Conservation (phyloP, 2,329 filamentous ascomycete species). For the Ophiocordyceps robertsii region DNA sequence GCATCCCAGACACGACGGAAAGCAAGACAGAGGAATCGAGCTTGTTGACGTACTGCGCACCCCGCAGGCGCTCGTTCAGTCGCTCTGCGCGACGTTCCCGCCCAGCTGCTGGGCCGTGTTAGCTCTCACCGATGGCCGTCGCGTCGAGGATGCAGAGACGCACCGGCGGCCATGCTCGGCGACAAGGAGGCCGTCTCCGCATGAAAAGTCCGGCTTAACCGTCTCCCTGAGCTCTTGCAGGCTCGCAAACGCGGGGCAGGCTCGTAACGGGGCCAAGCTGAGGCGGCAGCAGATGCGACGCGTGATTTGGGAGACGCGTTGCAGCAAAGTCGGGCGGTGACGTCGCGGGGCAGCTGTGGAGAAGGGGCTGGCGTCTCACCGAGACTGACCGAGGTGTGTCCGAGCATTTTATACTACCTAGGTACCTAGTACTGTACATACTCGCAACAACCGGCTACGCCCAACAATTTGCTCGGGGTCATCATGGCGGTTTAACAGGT, state of each 20-base stretch:
- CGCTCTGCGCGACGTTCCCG: conserved; percentile 44
- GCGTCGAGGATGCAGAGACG: conserved; percentile 3
- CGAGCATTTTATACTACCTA: too few species aligned
- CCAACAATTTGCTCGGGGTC: too few species aligned
- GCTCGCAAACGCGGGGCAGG: neutral
- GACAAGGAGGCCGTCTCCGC: neutral
- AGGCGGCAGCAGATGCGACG: neutral
- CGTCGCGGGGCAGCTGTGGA: conserved; percentile 1
- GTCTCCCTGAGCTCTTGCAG: neutral
- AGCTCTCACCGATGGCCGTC: neutral
- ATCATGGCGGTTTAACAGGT: too few species aligned
- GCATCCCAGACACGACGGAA: neutral
- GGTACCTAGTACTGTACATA: too few species aligned
- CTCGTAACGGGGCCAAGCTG: neutral
- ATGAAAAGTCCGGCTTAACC: neutral
- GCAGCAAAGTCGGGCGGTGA: conserved; percentile 1
- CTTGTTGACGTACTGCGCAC: conserved; percentile 38
- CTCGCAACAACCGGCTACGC: too few species aligned
- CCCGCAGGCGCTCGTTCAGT: conserved; percentile 51
- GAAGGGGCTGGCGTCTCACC: neutral
- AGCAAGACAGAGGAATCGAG: too few species aligned
- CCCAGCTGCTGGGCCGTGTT: conserved; percentile 8
- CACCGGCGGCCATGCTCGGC: conserved; percentile 21
- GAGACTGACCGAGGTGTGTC: neutral
- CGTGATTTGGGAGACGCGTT: conserved; percentile 1